Evolutionary conservation across 108 stramenopile genomes (phyloP).

Genomic region (Chaetoceros tenuissimus): DNA sequence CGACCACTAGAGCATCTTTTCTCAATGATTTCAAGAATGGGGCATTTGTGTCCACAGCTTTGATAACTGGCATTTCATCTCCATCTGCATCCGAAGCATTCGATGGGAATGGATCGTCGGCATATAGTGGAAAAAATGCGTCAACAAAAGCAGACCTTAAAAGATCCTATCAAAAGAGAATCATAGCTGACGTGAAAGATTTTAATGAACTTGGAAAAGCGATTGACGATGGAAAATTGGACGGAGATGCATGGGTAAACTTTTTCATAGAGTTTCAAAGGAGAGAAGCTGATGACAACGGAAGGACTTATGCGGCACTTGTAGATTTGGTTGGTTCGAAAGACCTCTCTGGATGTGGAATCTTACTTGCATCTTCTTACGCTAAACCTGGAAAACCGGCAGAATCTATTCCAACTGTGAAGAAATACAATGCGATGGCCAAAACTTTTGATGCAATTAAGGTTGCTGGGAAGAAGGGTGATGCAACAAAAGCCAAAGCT

Average conservation of each 20-base stretch:
- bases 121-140: constrained; percentile 21
- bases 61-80: too few relatives aligned
- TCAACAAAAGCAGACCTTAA: constrained; percentile 28
- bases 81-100: constrained; percentile 27
- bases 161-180: constrained; percentile 17
- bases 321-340: constrained; percentile 35
- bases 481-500: constrained; percentile 27
- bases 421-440: constrained; percentile 25
- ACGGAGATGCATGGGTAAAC: constrained; percentile 34
- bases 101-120: constrained; percentile 38
- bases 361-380: constrained; percentile 31
- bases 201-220: constrained; percentile 32
- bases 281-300: constrained; percentile 32
- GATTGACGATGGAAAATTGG: constrained; percentile 23
- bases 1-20: too few relatives aligned
- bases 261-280: constrained; percentile 42
- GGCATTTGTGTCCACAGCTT: too few relatives aligned
- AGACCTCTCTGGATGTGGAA: constrained; percentile 22
- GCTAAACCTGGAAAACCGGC: constrained; percentile 43
- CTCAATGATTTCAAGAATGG: too few relatives aligned
- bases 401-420: constrained; percentile 38
- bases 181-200: constrained; percentile 40
- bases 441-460: constrained; percentile 31
- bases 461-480: constrained; percentile 37
- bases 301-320: constrained; percentile 39